Evolutionary conservation across 129 eudicot genomes (phyloP), one percentile per base, ranked within the genome.

Genomic region (Sambucus nigra): DNA sequence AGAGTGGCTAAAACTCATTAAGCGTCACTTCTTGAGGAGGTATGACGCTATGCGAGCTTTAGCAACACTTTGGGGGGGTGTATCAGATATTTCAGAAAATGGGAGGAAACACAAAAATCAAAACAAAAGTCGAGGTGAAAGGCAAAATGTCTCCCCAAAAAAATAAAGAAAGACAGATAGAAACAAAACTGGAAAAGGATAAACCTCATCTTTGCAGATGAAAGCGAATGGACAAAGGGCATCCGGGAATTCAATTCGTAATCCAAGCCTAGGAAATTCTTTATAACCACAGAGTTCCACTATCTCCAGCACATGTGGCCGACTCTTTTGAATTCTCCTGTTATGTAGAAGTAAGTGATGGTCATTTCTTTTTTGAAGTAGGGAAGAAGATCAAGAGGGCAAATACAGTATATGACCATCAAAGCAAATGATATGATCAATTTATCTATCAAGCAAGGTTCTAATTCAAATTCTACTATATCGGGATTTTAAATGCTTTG

Each of bases 151-250:
- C n/a, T n/a, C n/a, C n/a, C n/a, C n/a, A n/a, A n/a, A n/a, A n/a
- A n/a, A n/a, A n/a, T n/a, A n/a, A n/a, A n/a, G n/a, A n/a, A n/a
- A n/a, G n/a, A n/a, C n/a, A n/a, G n/a, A n/a, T n/a, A n/a, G n/a
- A n/a, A n/a, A n/a, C n/a, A n/a, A n/a, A n/a, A n/a, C n/a, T n/a
- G 21, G 22, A 18, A 38, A 29, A 14, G 18, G 53, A 23, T 23
- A 42, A 28, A 84, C 97, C 88, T 80, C 84, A 41, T 76, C 67
- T 79, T 74, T 74, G 68, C 80, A 81, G 44, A 89, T 73, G 9
- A 65, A 64, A 25, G 93, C 95, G 74, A 78, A 89, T 8, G 93
- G 88, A 26, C 64, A 70, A 57, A 89, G 77, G 9, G 80, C 72
- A 48, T 65, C 76, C 18, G 88, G 67, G 57, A 80, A 89, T 40